Evolutionary conservation across 805 yeast genomes (phyloP).

Genomic region (Hagleromyces aurorensis): DNA sequence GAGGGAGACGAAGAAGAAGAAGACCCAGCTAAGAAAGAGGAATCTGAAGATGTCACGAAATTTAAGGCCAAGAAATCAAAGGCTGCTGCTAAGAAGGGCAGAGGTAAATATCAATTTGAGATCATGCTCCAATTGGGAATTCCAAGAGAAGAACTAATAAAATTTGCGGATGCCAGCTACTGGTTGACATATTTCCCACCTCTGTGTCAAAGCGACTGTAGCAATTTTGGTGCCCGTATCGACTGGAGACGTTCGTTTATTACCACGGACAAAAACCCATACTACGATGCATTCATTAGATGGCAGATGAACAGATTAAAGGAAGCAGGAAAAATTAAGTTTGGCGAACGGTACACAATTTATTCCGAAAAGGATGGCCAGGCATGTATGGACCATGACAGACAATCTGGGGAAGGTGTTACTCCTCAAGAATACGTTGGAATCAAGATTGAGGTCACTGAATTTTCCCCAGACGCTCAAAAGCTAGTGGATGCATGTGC

Average conservation of each 20-base stretch:
- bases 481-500: slow-evolving; percentile 26
- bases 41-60: slow-evolving; percentile 75
- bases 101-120: slow-evolving; percentile 90
- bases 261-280: slow-evolving; percentile 92
- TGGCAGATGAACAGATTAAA: slow-evolving; percentile 93
- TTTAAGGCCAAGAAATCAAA: slow-evolving; percentile 90
- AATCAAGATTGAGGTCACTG: slow-evolving; percentile 72
- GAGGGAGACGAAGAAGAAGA: slow-evolving; percentile 47
- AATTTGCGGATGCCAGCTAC: slow-evolving; percentile 85
- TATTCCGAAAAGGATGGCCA: slow-evolving; percentile 98
- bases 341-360: slow-evolving; percentile 96
- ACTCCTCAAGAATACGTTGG: slow-evolving; percentile 95
- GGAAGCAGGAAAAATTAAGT: slow-evolving; percentile 84
- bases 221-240: slow-evolving; percentile 79
- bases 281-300: slow-evolving; percentile 88
- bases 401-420: slow-evolving; percentile 95
- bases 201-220: slow-evolving; percentile 71
- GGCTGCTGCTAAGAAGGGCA: slow-evolving; percentile 89
- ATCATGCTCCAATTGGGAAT: slow-evolving; percentile 94
- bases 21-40: slow-evolving; percentile 31
- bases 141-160: slow-evolving; percentile 68
- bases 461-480: slow-evolving; percentile 42
- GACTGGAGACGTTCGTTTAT: slow-evolving; percentile 97
- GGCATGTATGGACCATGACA: slow-evolving; percentile 99
- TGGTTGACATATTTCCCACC: slow-evolving; percentile 95